Percentiles rank a stretch among this genome's conserved stretches.
phyloP scores from a whole-genome alignment of 176 grass and related monocot genomes.

The Poa pratensis region DNA sequence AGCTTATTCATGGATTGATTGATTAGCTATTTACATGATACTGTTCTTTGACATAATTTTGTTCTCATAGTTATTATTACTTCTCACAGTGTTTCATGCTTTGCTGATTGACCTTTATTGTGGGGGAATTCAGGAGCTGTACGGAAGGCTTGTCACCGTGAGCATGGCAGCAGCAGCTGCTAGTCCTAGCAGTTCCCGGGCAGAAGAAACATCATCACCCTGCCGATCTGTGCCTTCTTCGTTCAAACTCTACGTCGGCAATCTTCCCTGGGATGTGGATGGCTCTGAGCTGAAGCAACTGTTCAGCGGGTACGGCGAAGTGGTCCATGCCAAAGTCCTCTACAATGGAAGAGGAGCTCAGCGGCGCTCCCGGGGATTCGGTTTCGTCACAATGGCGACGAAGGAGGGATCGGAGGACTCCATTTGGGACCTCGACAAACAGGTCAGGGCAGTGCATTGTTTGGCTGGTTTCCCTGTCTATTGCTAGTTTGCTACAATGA shows the following conservation, averaged over 20 bases:
- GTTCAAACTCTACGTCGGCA: background rate
- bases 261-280: background rate
- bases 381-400: background rate
- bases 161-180: background rate
- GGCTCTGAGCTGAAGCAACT: background rate
- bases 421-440: background rate
- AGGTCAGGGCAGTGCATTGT: background rate
- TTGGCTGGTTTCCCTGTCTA: too few relatives aligned
- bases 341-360: background rate
- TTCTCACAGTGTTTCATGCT: background rate
- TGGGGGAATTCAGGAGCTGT: slow-evolving; percentile 51
- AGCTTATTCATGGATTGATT: too few relatives aligned
- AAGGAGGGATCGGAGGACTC: background rate
- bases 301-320: background rate
- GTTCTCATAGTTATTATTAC: background rate
- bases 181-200: background rate
- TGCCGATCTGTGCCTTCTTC: slow-evolving; percentile 20
- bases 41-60: too few relatives aligned
- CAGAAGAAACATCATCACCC: slow-evolving; percentile 30
- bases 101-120: slow-evolving; percentile 19
- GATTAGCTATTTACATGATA: too few relatives aligned
- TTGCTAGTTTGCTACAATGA: background rate
- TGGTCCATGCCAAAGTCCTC: background rate
- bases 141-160: slow-evolving; percentile 65
- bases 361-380: background rate